These are phyloP conservation scores for Fragaria vesca DNA, from an alignment of 306 rosid species.

Conservation along the genomic window DNA sequence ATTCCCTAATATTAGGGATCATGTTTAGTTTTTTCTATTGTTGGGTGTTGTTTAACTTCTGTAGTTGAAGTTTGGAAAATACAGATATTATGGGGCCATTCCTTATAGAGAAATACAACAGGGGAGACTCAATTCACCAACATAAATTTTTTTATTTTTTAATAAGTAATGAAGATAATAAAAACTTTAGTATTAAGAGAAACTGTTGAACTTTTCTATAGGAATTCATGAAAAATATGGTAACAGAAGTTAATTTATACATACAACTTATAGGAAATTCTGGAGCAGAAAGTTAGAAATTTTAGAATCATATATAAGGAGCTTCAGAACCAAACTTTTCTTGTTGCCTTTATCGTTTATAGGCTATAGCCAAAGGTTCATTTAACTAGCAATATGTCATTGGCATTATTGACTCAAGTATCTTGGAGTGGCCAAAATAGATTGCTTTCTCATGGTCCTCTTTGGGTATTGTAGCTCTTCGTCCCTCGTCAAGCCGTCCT, in stretches of 20 bases:
- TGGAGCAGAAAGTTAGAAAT: not conserved
- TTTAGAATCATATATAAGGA: not conserved
- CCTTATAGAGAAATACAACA: not conserved
- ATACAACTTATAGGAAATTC: not conserved
- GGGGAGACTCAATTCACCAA: not conserved
- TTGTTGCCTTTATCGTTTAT: not conserved
- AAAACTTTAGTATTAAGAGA: not conserved
- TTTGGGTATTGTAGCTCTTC: conserved; percentile 60
- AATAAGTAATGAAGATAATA: not conserved
- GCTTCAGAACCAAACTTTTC: not conserved
- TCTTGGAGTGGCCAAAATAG: conserved; percentile 7
- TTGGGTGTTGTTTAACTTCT: not conserved
- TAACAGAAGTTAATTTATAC: not conserved
- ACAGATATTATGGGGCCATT: not conserved
- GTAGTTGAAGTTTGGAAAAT: not conserved
- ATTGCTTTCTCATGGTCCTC: conserved; percentile 20
- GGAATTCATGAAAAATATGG: not conserved
- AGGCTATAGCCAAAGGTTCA: conserved; percentile 1
- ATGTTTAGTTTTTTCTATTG: not conserved
- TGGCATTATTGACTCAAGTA: not conserved
- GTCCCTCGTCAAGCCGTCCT: conserved; percentile 70
- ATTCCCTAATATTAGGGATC: not conserved
- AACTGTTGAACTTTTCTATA: not conserved
- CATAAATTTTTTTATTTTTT: not conserved
- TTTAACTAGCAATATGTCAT: not conserved